Evolutionary conservation across 164 flowering plant genomes (phyloP), one percentile per base, ranked within the genome.

Genomic region (Kingdonia uniflora): DNA sequence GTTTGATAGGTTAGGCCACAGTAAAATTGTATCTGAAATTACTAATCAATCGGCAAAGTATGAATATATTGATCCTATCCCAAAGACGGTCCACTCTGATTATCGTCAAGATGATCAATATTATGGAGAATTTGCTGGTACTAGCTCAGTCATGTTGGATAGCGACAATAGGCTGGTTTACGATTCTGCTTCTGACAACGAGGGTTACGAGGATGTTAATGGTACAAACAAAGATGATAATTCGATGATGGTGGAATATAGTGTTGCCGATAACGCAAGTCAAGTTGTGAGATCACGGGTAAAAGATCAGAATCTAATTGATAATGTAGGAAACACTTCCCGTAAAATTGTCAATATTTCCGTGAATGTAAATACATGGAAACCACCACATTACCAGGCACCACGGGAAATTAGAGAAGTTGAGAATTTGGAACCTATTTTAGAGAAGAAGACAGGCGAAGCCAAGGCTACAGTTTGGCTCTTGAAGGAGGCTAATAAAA

Each of bases 1-100:
- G 58, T 82, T 89, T 76, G 95, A 86, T 55, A 67, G 97, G 26
- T 78, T 88, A 57, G 80, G 89, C 61, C 76, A 61, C 63, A 72
- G 68, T 19, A 48, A 56, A 60, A 77, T 69, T 62, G 56, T 49
- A 42, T 56, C 73, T 5, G 75, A 64, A 49, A 48, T 58, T 43
- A 49, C 53, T 33, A 56, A 61, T 20, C 65, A 51, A 39, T 47
- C 46, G n/a, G 72, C n/a, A n/a, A 71, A 65, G 49, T 60, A 47
- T 70, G 72, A 44, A 51, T 69, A 67, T 62, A 26, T 44, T 61
- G 62, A 55, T 38, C 73, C 52, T 21, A 20, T 15, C 41, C 63
- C 17, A 2, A 73, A 48, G 40, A 56, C 43, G 11, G n/a, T 11
- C 29, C 40, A 39, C 14, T 47, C 51, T 47, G 46, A 19, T 41